Base-by-base conservation (phyloP, 2,329 filamentous ascomycete genomes). In the Penicillium fuscoglaucum region DNA sequence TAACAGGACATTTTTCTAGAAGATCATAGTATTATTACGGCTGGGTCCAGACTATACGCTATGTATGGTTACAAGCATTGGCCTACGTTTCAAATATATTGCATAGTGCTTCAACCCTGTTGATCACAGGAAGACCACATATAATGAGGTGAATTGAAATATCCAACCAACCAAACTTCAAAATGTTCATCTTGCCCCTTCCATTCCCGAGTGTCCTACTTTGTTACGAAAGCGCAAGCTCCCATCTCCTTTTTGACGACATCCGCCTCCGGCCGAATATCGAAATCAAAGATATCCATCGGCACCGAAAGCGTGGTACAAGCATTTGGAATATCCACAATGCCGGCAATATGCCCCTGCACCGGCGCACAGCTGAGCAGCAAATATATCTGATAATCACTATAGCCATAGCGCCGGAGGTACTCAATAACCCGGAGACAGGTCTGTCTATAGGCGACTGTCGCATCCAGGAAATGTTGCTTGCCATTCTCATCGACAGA, bases 231-330 rank as follows among this genome's bases (percentile, higher is more conserved):
- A 1, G 90, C 90, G 73, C 90, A 95, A 41, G 72, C 79, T 1
- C 89, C 90, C 83, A 92, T 83, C 70, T 92, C 86, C 57, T 80
- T 74, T 78, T 86, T 85, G 70, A 84, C 79, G 3, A 83, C 84
- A 7, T 82, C 80, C 6, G 80, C 80, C 56, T 82, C 82, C 0
- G 91, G 90, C 47, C 86, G 84, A 65, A 96, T 93, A 72, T 96
- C 92, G 75, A 97, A 96, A 70, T 95, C 90, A 68, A 97, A 97
- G 53, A 97, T 96, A 76, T 96, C 93, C 82, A 96, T 91, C 1
- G 93, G 93, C 54, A 96, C 72, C 0, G 91, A 92, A 59, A 96
- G 79, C 0, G 93, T 96, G 4, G 92, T 96, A 71, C 93, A 96
- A 0, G 90, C 90, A 71, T 96, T 96, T 0, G 92, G 92, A 49